phyloP scores from a whole-genome alignment of 2,329 filamentous ascomycete genomes.

The Allantophomopsis cytisporea region DNA sequence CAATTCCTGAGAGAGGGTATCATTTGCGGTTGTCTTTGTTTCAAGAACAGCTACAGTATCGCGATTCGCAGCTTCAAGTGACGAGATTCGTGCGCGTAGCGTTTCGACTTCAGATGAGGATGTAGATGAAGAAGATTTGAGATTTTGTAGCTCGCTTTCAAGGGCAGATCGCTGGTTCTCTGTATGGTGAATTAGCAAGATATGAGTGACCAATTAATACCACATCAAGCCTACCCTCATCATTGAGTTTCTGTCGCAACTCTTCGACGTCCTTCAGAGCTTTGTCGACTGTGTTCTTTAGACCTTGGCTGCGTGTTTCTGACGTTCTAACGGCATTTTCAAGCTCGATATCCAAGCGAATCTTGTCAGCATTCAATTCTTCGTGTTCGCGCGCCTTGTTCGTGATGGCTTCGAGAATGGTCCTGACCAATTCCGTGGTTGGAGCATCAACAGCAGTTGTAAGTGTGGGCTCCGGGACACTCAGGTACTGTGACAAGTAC shows the following conservation, averaged over 20 bases:
- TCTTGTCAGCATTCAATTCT: slow-evolving; percentile 71
- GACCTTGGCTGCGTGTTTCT: slow-evolving; percentile 68
- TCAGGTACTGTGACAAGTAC: slow-evolving; percentile 61
- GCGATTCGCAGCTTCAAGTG: slow-evolving; percentile 82
- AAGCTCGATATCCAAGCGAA: slow-evolving; percentile 81
- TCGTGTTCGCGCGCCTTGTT: slow-evolving; percentile 74
- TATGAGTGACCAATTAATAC: slow-evolving; percentile 1
- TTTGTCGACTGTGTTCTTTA: slow-evolving; percentile 73
- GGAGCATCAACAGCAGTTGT: slow-evolving; percentile 48
- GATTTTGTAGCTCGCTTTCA: slow-evolving; percentile 67
- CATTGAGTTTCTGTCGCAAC: slow-evolving; percentile 64
- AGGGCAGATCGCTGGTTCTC: slow-evolving; percentile 64
- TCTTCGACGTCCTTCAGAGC: slow-evolving; percentile 74
- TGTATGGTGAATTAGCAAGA: slow-evolving; percentile 21
- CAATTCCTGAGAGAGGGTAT: slow-evolving; percentile 74
- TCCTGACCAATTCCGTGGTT: slow-evolving; percentile 65
- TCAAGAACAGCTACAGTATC: slow-evolving; percentile 83
- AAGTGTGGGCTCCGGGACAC: slow-evolving; percentile 51
- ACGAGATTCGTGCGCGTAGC: slow-evolving; percentile 69
- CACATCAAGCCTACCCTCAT: slow-evolving; percentile 50
- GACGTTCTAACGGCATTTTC: slow-evolving; percentile 78
- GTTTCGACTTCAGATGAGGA: slow-evolving; percentile 64
- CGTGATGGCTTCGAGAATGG: slow-evolving; percentile 61
- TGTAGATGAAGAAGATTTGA: slow-evolving; percentile 63
- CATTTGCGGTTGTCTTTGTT: slow-evolving; percentile 76